Conservation (phyloP, 1,139 yeast genomes). For the Scheffersomyces lignicola region DNA sequence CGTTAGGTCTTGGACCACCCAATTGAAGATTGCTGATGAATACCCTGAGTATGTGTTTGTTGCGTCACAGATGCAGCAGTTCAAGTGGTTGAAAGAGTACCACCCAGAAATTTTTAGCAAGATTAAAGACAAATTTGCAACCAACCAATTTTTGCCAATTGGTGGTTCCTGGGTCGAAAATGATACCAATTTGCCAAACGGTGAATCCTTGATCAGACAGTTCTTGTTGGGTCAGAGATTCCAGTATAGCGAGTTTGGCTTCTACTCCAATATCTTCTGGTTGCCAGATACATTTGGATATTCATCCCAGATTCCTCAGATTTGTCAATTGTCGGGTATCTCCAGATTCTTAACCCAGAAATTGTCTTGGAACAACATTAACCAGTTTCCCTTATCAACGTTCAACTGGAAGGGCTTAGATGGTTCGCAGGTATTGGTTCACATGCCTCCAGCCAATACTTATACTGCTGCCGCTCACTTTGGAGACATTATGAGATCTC, state of each 20-base stretch:
- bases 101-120: constrained; percentile 76
- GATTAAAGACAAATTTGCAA: constrained; percentile 63
- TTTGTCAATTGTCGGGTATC: constrained; percentile 82
- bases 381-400: constrained; percentile 82
- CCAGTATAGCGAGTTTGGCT: constrained; percentile 75
- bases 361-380: constrained; percentile 93
- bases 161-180: constrained; percentile 99
- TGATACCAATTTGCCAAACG: constrained; percentile 91
- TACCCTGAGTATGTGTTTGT: constrained; percentile 94
- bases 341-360: constrained; percentile 88
- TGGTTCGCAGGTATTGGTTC: constrained; percentile 89
- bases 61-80: constrained; percentile 96
- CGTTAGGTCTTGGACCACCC: constrained; percentile 95
- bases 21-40: constrained; percentile 75
- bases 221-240: constrained; percentile 88
- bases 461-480: constrained; percentile 91
- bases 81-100: constrained; percentile 82
- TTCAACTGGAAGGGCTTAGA: constrained; percentile 96
- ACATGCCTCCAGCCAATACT: constrained; percentile 97
- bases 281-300: constrained; percentile 97
- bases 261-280: constrained; percentile 79
- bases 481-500: constrained; percentile 85
- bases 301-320: constrained; percentile 91
- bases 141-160: constrained; percentile 80
- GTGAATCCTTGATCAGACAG: constrained; percentile 88